phyloP scores from a whole-genome alignment of 2,329 filamentous ascomycete species.

The Colletotrichum orbiculare region DNA sequence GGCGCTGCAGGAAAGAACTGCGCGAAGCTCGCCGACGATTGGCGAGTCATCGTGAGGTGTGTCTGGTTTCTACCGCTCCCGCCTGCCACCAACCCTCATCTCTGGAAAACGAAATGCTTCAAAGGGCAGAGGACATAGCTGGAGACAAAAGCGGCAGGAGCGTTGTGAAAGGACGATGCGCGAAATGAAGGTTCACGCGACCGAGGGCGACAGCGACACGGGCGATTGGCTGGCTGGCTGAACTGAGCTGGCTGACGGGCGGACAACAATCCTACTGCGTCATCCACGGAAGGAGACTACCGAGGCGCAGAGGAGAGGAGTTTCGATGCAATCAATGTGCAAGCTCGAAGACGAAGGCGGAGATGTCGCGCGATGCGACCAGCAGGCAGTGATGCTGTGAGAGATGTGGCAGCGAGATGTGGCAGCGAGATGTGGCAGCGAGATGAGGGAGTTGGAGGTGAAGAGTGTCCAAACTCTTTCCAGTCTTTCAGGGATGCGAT shows the following conservation, averaged over 20 bases:
- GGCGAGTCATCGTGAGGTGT: slow-evolving; percentile 79
- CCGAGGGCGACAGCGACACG: slow-evolving; percentile 39
- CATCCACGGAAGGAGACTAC: slow-evolving; percentile 24
- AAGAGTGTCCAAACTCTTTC: no score
- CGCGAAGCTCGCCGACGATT: slow-evolving; percentile 80
- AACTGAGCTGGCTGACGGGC: slow-evolving; percentile 1
- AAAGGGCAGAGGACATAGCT: slow-evolving; percentile 25
- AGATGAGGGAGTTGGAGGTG: no score
- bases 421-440: background rate
- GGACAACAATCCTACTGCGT: slow-evolving; percentile 27
- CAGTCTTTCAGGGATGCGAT: no score
- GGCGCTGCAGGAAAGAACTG: slow-evolving; percentile 88
- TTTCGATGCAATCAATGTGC: slow-evolving; percentile 24
- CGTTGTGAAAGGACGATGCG: slow-evolving; percentile 37
- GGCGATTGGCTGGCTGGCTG: slow-evolving; percentile 16
- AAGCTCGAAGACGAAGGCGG: background rate
- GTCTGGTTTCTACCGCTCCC: slow-evolving; percentile 61
- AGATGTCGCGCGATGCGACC: no score
- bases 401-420: background rate
- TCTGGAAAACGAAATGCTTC: slow-evolving; percentile 49
- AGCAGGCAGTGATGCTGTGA: no score
- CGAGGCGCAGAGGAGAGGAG: slow-evolving; percentile 19
- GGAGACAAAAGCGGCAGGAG: slow-evolving; percentile 11
- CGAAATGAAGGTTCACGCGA: slow-evolving; percentile 54
- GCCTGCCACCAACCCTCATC: slow-evolving; percentile 68